Base-by-base conservation (phyloP, 1,284 basidiomycete species). In the Violaceomyces palustris region DNA sequence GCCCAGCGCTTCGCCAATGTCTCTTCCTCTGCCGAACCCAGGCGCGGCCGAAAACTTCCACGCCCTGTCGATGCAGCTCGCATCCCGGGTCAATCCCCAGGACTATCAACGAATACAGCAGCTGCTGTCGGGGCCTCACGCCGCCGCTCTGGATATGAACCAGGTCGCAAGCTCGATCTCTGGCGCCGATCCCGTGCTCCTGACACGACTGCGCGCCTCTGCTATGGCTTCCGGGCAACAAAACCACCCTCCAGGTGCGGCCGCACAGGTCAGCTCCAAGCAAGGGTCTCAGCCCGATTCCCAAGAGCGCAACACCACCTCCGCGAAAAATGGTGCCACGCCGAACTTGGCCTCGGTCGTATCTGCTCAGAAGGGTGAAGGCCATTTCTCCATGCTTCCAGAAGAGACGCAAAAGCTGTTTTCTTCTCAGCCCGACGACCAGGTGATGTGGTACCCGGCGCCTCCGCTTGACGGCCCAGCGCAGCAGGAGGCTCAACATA, bases 361-460 rank as follows among this genome's bases (percentile, higher is more conserved):
- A n/a, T n/a, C n/a, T 17, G 41, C 53, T 29, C 53, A 64, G 37
- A 50, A 46, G 8, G 50, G 55, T n/a, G 63, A 61, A 36, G 66
- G 58, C 10, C 41, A 44, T 37, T 68, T 60, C 35, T 39, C 39
- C n/a, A 43, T 43, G 11, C 47, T 68, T 7, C 61, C 65, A 3
- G 27, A 39, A 15, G 50, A 56, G 27, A 64, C 64, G 8, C 39
- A 50, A n/a, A 36, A 55, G 4, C 41, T 64, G 21, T 68, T 68
- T 39, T 51, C 45, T 4, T 58, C 52, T 28, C 61, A 64, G 25
- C 45, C 52, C 0, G 54, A 53, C 1, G 66, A 61, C 10, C 42
- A 50, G 18, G 53, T 65, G 19, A 45, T 52, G 17, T 69, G 67
- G 67, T 64, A 64, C 32, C 56, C 65, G 8, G 64, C 62, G 2